Evolutionary conservation across 257 asterid species (phyloP), one percentile per base, ranked within the genome.

Genomic region (Scutellaria baicalensis): DNA sequence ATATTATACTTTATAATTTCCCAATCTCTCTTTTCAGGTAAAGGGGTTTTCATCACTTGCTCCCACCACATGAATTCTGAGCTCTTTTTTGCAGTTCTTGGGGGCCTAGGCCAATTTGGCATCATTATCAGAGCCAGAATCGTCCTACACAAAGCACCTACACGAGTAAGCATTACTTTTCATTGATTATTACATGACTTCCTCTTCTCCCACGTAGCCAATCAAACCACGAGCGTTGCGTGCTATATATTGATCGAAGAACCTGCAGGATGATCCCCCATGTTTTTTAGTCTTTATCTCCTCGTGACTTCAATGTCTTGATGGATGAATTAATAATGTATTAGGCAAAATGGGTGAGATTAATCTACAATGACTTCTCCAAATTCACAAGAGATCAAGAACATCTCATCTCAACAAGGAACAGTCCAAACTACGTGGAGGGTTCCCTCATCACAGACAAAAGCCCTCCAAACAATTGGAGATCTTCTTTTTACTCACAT

Each of bases 71-170:
- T 40, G 47, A 84, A 86, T 62, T 74, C 84, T 1, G 84, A 84
- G 54, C 76, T 86, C 0, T 86, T 84, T 62, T 84, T 62, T 63
- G 83, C 80, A 57, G 92, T 84, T 54, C 76, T 86, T 17, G 92
- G 92, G 10, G 92, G 92, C 8, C 77, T 86, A 2, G 92, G 92
- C n/a, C 91, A 83, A 71, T 86, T 86, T 55, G 91, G 91, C 58
- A 79, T 86, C 70, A 86, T 86, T 20, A 78, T 83, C 0, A 80
- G 87, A 48, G 92, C 92, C 45, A 79, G 92, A 79, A 86, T 86
- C 27, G 52, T 76, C 27, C 76, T 84, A 0, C 64, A 76, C 0
- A 84, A 75, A 71, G 83, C 89, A 44, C 92, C 92, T 40, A 68
- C 81, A 9, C 76, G 81, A 61, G 92, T 85, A 77, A 69, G 84